These are phyloP conservation scores for Epichloe sp. DNA, from an alignment of 2,329 filamentous ascomycete species.

Conservation along the genomic window DNA sequence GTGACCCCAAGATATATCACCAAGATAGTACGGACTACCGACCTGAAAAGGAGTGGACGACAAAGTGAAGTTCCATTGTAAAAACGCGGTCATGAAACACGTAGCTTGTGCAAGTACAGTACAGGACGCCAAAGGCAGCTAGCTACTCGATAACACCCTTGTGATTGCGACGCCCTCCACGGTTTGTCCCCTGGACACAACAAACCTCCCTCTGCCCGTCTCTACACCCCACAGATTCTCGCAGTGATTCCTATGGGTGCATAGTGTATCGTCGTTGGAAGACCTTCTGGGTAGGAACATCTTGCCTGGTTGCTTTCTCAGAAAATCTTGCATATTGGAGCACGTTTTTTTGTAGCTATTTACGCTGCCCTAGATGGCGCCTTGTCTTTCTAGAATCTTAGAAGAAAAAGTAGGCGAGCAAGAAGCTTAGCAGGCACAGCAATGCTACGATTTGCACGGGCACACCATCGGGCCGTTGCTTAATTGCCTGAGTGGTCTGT, in stretches of 20 bases:
- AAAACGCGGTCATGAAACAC: not conserved
- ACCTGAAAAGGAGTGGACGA: not conserved
- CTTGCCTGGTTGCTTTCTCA: no score
- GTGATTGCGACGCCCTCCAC: not conserved
- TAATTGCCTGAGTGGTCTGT: slow-evolving; percentile 40
- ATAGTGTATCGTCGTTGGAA: not conserved
- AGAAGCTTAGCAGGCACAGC: slow-evolving; percentile 78
- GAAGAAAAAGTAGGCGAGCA: slow-evolving; percentile 94
- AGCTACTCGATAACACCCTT: not conserved
- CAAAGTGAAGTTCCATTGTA: not conserved
- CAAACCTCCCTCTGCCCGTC: not conserved
- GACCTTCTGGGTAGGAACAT: no score
- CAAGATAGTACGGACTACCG: no score
- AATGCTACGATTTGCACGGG: slow-evolving; percentile 73
- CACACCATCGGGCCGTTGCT: slow-evolving; percentile 57
- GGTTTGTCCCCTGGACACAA: not conserved
- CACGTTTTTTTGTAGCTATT: no score
- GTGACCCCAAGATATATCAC: no score
- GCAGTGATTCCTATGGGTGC: not conserved
- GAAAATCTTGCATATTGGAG: no score
- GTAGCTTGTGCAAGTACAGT: slow-evolving; percentile 3
- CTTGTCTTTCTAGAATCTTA: slow-evolving; percentile 27
- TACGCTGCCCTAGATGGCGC: no score
- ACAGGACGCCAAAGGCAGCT: not conserved
- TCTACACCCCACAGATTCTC: not conserved